phyloP scores from a whole-genome alignment of 768 basidiomycete species.

The Pseudohyphozyma bogoriensis region DNA sequence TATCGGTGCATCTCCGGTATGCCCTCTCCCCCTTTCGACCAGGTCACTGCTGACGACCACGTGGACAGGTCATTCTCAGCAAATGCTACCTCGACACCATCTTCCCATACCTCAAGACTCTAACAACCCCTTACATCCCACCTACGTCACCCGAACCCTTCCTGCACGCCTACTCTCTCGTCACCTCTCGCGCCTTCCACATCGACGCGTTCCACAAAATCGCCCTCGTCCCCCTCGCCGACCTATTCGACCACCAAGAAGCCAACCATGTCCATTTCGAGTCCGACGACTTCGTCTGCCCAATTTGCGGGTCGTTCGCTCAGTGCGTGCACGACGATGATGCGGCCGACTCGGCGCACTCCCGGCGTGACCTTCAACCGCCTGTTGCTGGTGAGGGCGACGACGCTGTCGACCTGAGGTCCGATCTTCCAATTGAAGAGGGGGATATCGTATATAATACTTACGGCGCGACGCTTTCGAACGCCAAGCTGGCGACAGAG shows the following conservation, averaged over 20 bases:
- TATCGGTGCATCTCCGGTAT: constrained; percentile 8
- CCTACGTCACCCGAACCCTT: constrained; percentile 38
- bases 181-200: constrained; percentile 72
- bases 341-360: background rate
- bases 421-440: constrained; percentile 57
- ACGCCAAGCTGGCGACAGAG: constrained; percentile 55
- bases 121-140: background rate
- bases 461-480: constrained; percentile 50
- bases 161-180: constrained; percentile 52
- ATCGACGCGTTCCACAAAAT: constrained; percentile 72
- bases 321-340: constrained; percentile 58
- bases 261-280: constrained; percentile 13
- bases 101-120: background rate
- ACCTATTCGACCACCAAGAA: constrained; percentile 47
- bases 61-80: background rate
- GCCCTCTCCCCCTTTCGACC: background rate
- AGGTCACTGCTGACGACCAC: background rate
- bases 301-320: constrained; percentile 55
- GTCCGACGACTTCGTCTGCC: constrained; percentile 59
- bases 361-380: background rate
- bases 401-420: constrained; percentile 34
- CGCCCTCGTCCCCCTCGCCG: constrained; percentile 75
- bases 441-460: constrained; percentile 62
- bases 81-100: background rate
- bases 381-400: too few relatives aligned